phyloP scores from a whole-genome alignment of 306 rosid species.

The Psophocarpus tetragonolobus region DNA sequence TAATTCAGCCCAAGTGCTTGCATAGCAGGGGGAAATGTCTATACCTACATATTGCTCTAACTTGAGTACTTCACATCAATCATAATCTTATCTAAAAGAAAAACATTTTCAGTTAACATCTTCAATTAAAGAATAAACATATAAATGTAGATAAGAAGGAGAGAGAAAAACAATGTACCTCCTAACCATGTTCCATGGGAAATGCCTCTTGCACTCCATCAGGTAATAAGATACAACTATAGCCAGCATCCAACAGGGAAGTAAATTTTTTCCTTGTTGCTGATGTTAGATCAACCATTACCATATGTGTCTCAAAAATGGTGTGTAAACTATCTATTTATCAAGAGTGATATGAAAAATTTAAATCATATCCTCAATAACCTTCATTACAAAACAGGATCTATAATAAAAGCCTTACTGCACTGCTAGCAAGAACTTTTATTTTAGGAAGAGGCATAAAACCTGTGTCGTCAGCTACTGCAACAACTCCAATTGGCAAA shows the following conservation, averaged over 20 bases:
- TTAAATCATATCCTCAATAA: constrained; percentile 8
- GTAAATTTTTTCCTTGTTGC: constrained; percentile 69
- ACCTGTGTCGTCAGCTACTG: constrained; percentile 79
- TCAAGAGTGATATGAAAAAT: constrained; percentile 25
- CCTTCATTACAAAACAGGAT: constrained; percentile 14
- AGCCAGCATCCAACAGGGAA: constrained; percentile 66
- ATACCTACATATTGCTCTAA: constrained; percentile 19
- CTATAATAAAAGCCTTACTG: constrained; percentile 67
- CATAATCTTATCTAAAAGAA: constrained; percentile 2
- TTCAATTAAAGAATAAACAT: neutral
- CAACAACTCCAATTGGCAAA: constrained; percentile 83
- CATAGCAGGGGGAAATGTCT: neutral
- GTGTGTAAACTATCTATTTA: constrained; percentile 78
- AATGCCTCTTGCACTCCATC: constrained; percentile 96
- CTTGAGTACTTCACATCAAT: neutral
- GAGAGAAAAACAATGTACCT: constrained; percentile 48
- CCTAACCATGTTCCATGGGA: constrained; percentile 72
- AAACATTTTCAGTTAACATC: neutral
- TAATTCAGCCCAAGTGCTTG: neutral
- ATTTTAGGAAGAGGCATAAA: constrained; percentile 90
- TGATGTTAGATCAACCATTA: constrained; percentile 85
- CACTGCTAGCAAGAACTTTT: constrained; percentile 93
- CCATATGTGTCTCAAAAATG: constrained; percentile 94
- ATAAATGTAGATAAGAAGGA: neutral
- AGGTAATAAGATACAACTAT: constrained; percentile 86